Conservation (phyloP, 75 land plant species). For the Gnetum montanum region DNA sequence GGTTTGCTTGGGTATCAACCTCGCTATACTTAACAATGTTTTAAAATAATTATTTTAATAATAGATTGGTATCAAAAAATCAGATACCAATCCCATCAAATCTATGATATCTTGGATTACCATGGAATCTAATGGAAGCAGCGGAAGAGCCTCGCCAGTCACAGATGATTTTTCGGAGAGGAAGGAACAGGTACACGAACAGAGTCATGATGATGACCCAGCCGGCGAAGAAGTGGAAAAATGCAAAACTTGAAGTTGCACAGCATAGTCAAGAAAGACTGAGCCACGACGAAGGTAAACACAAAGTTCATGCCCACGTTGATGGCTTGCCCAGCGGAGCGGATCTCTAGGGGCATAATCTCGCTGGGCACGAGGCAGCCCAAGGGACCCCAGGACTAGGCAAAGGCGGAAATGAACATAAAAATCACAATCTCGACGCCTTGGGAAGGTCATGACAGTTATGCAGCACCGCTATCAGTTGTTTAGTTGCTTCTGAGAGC, state of each 20-base stretch:
- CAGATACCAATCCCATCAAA: too few relatives aligned
- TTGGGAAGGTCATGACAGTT: neutral
- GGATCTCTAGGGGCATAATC: constrained; percentile 62
- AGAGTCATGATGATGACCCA: constrained; percentile 55
- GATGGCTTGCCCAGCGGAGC: constrained; percentile 59
- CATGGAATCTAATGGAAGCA: too few relatives aligned
- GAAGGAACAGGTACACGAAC: constrained; percentile 51
- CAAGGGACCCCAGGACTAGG: constrained; percentile 84
- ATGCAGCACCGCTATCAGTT: too few relatives aligned
- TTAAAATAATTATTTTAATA: too few relatives aligned
- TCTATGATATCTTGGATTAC: too few relatives aligned
- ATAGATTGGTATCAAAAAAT: too few relatives aligned
- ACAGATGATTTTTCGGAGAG: too few relatives aligned
- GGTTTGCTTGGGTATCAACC: too few relatives aligned
- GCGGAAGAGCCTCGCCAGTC: too few relatives aligned
- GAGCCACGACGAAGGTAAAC: constrained; percentile 75
- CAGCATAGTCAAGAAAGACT: constrained; percentile 67
- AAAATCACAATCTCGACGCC: constrained; percentile 10
- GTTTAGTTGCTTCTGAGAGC: too few relatives aligned
- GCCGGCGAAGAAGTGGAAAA: constrained; percentile 65
- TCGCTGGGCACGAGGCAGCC: constrained; percentile 86
- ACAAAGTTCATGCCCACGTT: constrained; percentile 58
- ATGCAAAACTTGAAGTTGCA: constrained; percentile 62
- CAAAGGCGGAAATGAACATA: constrained; percentile 51
- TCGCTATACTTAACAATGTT: too few relatives aligned